Base-by-base conservation (phyloP, 116 monocot genomes). In the Cymodocea nodosa region DNA sequence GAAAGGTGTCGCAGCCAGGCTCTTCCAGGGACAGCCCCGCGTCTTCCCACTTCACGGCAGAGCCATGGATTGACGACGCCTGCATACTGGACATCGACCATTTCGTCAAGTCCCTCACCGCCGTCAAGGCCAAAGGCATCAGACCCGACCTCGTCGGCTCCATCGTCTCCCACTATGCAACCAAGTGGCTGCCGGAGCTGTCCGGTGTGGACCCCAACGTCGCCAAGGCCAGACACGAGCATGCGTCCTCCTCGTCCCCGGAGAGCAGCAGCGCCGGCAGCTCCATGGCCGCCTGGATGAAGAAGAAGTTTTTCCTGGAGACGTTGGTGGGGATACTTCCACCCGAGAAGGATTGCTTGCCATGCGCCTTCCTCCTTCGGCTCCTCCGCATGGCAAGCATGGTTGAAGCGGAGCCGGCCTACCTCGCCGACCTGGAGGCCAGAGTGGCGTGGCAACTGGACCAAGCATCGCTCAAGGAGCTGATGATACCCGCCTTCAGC, bases 401-500 rank as follows among this genome's bases (percentile, higher is more conserved):
- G 93, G 86, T 84, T 12, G 93, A 78, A 5, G 80, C 75, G 16
- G 83, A 79, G 15, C 23, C 73, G 7, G 71, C 69, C 11, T 65
- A 56, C 69, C 24, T 82, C 39, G 73, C 64, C 17, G 84, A 82
- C 40, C 69, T 93, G 20, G 93, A 93, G 71, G 56, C 70, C 14
- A 69, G 84, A 1, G 89, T 70, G 66, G 83, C 78, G 48, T 49
- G 64, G 61, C 83, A 75, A 72, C 82, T 93, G 6, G 89, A 89
- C 53, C 72, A 78, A 70, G 93, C 89, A 2, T 63, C 79, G 23
- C 76, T 93, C 10, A 58, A 65, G 67, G 93, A 82, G 57, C 36
- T 93, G 49, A 85, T 89, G 86, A 93, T 93, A 39, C 93, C 93
- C 62, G 86, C 84, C 40, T 93, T 89, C 76, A 77, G 84, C 62